Base-by-base conservation (phyloP, 768 basidiomycete species). In the Mycena venus region DNA sequence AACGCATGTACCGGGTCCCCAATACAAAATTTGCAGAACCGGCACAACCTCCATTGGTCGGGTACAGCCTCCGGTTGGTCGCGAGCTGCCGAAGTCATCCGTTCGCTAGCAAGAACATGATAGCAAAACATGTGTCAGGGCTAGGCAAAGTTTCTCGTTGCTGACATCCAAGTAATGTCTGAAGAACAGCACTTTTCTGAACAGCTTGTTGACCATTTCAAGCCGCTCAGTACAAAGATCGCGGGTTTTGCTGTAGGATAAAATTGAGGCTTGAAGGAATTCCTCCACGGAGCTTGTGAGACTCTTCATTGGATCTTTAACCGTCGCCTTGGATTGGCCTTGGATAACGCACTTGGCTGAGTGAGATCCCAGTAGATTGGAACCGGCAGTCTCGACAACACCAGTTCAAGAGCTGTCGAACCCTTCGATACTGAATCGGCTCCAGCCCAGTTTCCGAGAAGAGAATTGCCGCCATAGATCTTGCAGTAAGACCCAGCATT, bases 141-240 rank as follows among this genome's bases (percentile, higher is more conserved):
- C 61, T 31, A 38, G 11, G 2, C 61, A 32, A 19, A 44, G 61
- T 29, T 63, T 63, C 42, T 63, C 61, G 44, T 63, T 63, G 27
- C 40, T 44, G 3, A 63, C 61, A 0, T 27, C 23, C 8, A 63
- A n/a, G 42, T 63, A 63, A 31, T 44, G 38, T 5, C 61, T 23
- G 61, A 63, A 63, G 61, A 25, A 63, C 40, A 63, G 17, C 25
- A 63, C 61, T 32, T 63, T 63, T 17, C 61, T 17, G 17, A 63
- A 25, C 40, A 25, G 12, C 27, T 63, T 49, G 11, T 63, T 63
- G 34, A 38, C 21, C 2, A n/a, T n/a, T n/a, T n/a, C n/a, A n/a
- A n/a, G n/a, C n/a, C n/a, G n/a, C n/a, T n/a, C n/a, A n/a, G n/a
- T n/a, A n/a, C n/a, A n/a, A n/a, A n/a, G n/a, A n/a, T n/a, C n/a